Base-by-base conservation (phyloP, 208 protist genomes). In the Crithidia sp. region DNA sequence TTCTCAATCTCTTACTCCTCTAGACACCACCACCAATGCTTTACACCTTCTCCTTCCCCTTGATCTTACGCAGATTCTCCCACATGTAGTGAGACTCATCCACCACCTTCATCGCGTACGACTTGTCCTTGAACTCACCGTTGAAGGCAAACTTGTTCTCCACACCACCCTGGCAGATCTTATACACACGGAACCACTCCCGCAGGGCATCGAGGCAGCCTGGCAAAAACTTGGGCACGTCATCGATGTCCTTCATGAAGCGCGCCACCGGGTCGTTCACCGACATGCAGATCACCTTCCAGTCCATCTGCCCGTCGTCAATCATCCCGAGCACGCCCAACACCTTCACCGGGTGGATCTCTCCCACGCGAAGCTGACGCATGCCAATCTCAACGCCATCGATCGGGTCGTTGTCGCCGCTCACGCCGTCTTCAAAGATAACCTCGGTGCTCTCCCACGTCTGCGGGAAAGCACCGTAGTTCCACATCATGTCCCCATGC, bases 401-500 rank as follows among this genome's bases (percentile, higher is more conserved):
- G 17, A 98, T 82, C 0, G 96, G 96, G 65, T 98, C 96, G 60
- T 96, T 96, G 74, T 98, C 96, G 44, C 96, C 96, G 41, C 76
- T 78, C 16, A 90, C 83, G 54, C 89, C 90, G 16, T 85, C 86
- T 68, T 95, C 90, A 59, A 95, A 95, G 41, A 87, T 79, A 9
- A 95, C 84, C 53, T 96, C 89, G 2, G 95, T 98, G 83, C 95
- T 96, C 76, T 98, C 97, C 95, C 96, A 98, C 65, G 96, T 98
- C 83, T 99, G 97, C 54, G 97, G 97, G 63, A 99, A 89, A 41
- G 94, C 93, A 36, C 97, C 97, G 75, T 99, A 99, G 86, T 99
- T 99, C 85, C 91, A 98, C 89, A 98, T 91, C 91, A 98, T 98
- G 74, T 97, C 92, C 17, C 97, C 97, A 77, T 98, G 88, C 74